phyloP scores from a whole-genome alignment of 257 asterid genomes.

The Ilex aquifolium region DNA sequence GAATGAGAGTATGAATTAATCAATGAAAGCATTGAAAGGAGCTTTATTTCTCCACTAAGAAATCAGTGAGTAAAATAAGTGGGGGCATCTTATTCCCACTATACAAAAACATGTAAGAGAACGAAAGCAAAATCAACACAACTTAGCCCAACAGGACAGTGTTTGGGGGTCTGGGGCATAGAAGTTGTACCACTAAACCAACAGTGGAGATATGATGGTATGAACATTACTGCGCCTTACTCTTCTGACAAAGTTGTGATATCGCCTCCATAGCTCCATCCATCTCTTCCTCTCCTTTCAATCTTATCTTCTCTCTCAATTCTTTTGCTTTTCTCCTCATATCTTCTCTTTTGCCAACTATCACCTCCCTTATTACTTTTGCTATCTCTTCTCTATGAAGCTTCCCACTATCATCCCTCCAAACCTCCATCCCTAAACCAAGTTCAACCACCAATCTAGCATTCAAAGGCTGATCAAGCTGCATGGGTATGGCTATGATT shows the following conservation, averaged over 20 bases:
- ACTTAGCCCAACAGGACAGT: no score
- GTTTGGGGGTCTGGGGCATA: no score
- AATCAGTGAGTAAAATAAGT: no score
- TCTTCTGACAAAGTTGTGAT: constrained; percentile 6
- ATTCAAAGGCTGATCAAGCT: constrained; percentile 32
- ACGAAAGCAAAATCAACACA: no score
- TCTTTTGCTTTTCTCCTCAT: constrained; percentile 4
- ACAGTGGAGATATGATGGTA: no score
- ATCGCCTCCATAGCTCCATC: constrained; percentile 15
- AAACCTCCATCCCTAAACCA: constrained; percentile 22
- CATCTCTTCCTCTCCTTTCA: constrained; percentile 15
- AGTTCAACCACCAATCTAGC: constrained; percentile 26
- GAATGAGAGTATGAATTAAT: no score
- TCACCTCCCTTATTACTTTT: constrained; percentile 17
- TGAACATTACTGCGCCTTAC: no score
- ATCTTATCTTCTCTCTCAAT: background rate
- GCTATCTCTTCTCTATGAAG: constrained; percentile 15
- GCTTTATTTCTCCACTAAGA: no score
- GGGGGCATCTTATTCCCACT: no score
- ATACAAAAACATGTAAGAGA: no score
- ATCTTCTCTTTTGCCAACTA: constrained; percentile 11
- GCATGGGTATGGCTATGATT: constrained; percentile 30
- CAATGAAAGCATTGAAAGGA: no score
- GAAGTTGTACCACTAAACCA: no score
- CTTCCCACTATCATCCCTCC: constrained; percentile 13